These are phyloP conservation scores for Diplocarpon mali DNA, from an alignment of 2,329 filamentous ascomycete species.

Conservation along the genomic window DNA sequence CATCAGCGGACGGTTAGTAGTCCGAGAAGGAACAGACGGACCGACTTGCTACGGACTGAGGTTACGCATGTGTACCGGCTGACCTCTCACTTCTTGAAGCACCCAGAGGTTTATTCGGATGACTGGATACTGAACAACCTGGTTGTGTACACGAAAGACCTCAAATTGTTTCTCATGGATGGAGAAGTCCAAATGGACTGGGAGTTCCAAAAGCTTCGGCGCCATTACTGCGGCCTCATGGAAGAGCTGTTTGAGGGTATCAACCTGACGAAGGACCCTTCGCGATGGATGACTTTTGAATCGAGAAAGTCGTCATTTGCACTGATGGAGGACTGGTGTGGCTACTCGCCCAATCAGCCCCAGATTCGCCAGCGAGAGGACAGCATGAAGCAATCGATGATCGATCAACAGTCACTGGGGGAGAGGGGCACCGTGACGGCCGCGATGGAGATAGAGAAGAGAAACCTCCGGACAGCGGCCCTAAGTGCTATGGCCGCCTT, in stretches of 20 bases:
- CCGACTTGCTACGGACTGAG: constrained; percentile 81
- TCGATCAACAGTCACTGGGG: constrained; percentile 62
- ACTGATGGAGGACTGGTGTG: constrained; percentile 98
- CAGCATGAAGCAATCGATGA: constrained; percentile 73
- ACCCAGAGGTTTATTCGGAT: constrained; percentile 68
- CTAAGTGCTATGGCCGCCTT: constrained; percentile 92
- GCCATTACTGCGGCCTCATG: constrained; percentile 88
- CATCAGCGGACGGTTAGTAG: constrained; percentile 81
- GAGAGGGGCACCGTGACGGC: constrained; percentile 73
- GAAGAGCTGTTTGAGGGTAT: constrained; percentile 90
- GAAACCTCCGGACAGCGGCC: constrained; percentile 79
- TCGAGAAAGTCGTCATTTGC: constrained; percentile 90
- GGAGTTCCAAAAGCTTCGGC: constrained; percentile 83
- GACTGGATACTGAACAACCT: constrained; percentile 88
- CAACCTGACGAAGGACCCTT: constrained; percentile 71
- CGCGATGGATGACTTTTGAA: constrained; percentile 95
- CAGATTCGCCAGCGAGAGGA: constrained; percentile 77
- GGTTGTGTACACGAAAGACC: constrained; percentile 78
- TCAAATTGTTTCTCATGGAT: constrained; percentile 91
- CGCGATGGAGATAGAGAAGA: constrained; percentile 94
- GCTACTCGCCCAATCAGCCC: constrained; percentile 81
- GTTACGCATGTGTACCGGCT: constrained; percentile 94
- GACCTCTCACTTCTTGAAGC: constrained; percentile 78
- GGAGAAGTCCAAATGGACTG: constrained; percentile 89
- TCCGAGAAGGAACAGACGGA: constrained; percentile 69